These are phyloP conservation scores for Rosa lucieae DNA, from an alignment of 306 rosid genomes.

Conservation along the genomic window DNA sequence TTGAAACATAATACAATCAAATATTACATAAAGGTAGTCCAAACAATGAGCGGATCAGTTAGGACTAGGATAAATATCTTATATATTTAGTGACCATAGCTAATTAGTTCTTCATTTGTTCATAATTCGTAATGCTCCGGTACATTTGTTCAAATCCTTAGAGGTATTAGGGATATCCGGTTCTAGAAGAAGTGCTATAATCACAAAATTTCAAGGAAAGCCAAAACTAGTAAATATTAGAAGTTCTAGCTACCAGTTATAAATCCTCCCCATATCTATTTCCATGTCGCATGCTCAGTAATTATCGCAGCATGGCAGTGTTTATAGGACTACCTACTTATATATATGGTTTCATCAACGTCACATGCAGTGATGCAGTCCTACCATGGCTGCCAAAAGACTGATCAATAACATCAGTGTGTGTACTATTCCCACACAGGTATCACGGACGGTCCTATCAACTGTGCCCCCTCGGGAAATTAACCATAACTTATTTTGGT, in stretches of 20 bases:
- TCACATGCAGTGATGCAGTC: constrained; percentile 14
- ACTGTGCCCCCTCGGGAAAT: constrained; percentile 43
- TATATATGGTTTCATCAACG: not conserved
- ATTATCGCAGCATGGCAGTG: not conserved
- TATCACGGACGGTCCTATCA: constrained; percentile 91
- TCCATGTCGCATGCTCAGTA: not conserved
- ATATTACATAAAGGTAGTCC: too few relatives aligned
- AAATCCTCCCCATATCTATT: not conserved
- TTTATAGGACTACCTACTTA: not conserved
- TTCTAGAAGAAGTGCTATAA: not conserved
- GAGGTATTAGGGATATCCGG: not conserved
- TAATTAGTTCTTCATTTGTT: too few relatives aligned
- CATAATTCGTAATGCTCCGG: too few relatives aligned
- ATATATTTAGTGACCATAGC: too few relatives aligned
- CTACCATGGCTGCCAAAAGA: not conserved
- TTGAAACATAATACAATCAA: too few relatives aligned
- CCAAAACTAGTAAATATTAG: not conserved
- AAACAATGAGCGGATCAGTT: too few relatives aligned
- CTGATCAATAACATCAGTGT: not conserved
- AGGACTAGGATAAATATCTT: too few relatives aligned
- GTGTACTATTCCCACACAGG: constrained; percentile 30
- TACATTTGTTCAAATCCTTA: too few relatives aligned
- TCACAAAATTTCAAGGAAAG: not conserved
- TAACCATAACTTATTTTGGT: not conserved
- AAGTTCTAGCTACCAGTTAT: not conserved